Evolutionary conservation across 2,329 filamentous ascomycete species (phyloP).

Genomic region (Didymella segeticola): DNA sequence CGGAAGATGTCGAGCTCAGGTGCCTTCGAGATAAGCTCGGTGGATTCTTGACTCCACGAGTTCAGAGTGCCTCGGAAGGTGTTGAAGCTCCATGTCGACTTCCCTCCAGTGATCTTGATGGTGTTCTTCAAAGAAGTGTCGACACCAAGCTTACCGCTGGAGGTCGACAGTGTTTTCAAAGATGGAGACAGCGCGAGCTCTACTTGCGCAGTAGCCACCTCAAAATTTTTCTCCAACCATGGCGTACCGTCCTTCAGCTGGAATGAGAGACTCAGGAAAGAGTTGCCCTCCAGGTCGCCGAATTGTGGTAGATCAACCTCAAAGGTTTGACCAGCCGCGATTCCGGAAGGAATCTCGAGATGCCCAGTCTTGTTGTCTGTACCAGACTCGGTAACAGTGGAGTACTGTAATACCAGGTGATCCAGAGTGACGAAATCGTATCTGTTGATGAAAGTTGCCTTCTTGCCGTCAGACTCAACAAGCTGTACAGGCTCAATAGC

Average conservation of each 20-base stretch:
- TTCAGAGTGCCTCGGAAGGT: slow-evolving; percentile 60
- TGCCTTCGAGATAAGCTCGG: slow-evolving; percentile 40
- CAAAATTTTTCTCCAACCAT: slow-evolving; percentile 45
- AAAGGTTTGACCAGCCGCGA: slow-evolving; percentile 37
- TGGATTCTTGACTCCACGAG: slow-evolving; percentile 37
- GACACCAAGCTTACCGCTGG: slow-evolving; percentile 50
- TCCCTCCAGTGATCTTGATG: slow-evolving; percentile 27
- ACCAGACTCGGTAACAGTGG: slow-evolving; percentile 16
- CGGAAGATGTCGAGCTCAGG: slow-evolving; percentile 65
- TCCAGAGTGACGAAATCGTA: slow-evolving; percentile 50
- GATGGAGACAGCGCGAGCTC: slow-evolving; percentile 21
- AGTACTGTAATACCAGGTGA: slow-evolving; percentile 37
- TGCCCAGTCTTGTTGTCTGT: slow-evolving; percentile 16
- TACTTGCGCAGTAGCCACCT: slow-evolving; percentile 47
- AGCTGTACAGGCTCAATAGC: slow-evolving; percentile 53
- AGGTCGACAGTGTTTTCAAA: slow-evolving; percentile 43
- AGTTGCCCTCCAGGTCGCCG: slow-evolving; percentile 18
- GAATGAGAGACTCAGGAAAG: slow-evolving; percentile 39
- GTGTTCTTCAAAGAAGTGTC: slow-evolving; percentile 24
- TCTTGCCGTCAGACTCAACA: slow-evolving; percentile 26
- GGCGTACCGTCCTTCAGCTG: slow-evolving; percentile 39
- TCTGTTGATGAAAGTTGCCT: slow-evolving; percentile 41
- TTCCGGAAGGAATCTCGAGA: slow-evolving; percentile 33
- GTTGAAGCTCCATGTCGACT: slow-evolving; percentile 57
- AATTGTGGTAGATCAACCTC: slow-evolving; percentile 33